phyloP scores from a whole-genome alignment of 139 green algal species.

The Chlorella ohadii region DNA sequence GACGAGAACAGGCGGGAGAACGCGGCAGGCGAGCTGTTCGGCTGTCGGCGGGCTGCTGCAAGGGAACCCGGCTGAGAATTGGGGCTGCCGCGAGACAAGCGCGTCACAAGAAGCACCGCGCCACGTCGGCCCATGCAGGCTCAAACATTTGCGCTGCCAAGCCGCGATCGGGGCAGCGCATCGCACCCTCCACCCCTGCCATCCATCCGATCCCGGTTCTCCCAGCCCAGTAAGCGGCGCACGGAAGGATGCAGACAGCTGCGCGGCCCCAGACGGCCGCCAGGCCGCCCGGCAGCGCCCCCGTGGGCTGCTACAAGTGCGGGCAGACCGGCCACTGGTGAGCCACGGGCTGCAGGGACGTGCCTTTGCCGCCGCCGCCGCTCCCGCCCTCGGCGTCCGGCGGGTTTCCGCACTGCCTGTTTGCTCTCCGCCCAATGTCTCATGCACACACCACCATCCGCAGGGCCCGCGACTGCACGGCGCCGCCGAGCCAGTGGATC shows the following conservation, averaged over 20 bases:
- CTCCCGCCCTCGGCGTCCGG: background rate
- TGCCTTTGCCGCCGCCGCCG: background rate
- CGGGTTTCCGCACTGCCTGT: no score
- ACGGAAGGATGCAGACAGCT: slow-evolving; percentile 9
- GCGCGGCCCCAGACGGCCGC: background rate
- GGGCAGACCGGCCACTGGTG: slow-evolving; percentile 58
- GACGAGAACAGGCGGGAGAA: background rate
- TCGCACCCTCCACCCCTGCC: no score
- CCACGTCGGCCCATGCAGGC: no score
- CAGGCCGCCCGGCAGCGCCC: background rate
- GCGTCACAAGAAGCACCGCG: no score
- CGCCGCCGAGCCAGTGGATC: slow-evolving; percentile 36
- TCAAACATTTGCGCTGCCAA: no score
- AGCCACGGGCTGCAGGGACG: background rate
- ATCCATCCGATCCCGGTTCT: no score
- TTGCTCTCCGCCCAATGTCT: background rate
- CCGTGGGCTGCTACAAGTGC: slow-evolving; percentile 56
- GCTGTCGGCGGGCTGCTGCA: no score
- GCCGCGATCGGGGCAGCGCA: no score
- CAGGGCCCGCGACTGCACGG: slow-evolving; percentile 50
- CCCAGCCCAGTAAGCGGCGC: no score
- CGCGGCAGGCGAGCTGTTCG: background rate
- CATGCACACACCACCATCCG: background rate
- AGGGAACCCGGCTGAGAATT: background rate
- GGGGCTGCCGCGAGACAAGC: background rate